Percentiles rank a stretch among this genome's conserved stretches.
These are phyloP conservation scores for Paracoccidioides brasiliensis DNA, from an alignment of 2,329 filamentous ascomycete genomes.

Conservation along the genomic window DNA sequence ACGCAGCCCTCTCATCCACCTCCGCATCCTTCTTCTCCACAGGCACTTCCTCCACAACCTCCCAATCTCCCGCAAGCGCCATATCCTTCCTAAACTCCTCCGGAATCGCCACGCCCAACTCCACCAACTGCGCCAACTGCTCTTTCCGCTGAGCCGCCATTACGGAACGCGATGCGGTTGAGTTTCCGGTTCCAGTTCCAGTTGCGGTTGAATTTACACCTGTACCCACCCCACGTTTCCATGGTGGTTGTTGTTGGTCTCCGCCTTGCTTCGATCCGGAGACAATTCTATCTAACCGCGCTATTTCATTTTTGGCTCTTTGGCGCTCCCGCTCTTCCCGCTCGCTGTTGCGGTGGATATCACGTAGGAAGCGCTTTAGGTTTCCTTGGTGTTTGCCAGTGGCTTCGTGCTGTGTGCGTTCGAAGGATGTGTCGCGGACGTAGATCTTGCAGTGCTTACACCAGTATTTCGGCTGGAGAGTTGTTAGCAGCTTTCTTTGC, in stretches of 20 bases:
- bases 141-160: constrained; percentile 58
- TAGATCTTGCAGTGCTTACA: constrained; percentile 91
- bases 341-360: constrained; percentile 76
- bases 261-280: constrained; percentile 19
- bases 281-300: constrained; percentile 68
- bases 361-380: constrained; percentile 78
- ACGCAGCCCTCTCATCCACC: constrained; percentile 32
- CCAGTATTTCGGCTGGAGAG: constrained; percentile 67
- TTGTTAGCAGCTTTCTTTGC: background rate
- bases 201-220: background rate
- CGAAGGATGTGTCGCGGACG: constrained; percentile 84
- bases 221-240: constrained; percentile 17
- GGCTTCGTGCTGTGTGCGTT: constrained; percentile 77
- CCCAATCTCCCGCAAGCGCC: constrained; percentile 84
- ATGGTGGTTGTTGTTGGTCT: constrained; percentile 12
- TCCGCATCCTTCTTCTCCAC: constrained; percentile 17
- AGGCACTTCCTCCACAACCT: constrained; percentile 44
- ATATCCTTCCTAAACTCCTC: constrained; percentile 64
- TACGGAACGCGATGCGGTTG: constrained; percentile 28
- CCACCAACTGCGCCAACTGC: constrained; percentile 77
- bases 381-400: constrained; percentile 72
- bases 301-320: constrained; percentile 69
- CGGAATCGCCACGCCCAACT: constrained; percentile 74
- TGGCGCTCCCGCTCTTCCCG: constrained; percentile 69
- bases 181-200: constrained; percentile 17